Evolutionary conservation across 2,329 filamentous ascomycete genomes (phyloP), one percentile per base, ranked within the genome.

Genomic region (Fusarium armeniacum): DNA sequence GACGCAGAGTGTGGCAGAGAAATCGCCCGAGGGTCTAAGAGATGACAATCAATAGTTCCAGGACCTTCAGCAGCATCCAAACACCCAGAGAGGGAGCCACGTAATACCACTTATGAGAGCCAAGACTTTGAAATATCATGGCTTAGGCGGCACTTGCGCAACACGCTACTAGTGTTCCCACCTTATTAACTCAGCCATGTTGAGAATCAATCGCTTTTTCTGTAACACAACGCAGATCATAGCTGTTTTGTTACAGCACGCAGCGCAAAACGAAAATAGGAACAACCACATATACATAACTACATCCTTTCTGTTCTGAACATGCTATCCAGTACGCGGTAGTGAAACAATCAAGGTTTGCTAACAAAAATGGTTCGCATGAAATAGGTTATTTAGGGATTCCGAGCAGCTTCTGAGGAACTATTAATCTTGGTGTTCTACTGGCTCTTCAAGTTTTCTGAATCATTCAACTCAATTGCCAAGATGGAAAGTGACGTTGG

Each of bases 91-190:
- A 51, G 33, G 38, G 28, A 45, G 36, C 63, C 65, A 44, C 59
- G 59, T 50, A 67, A 54, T 40, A 11, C 49, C 45, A 56, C 36
- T 59, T 52, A 33, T 38, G 24, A 63, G 49, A 38, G 50, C 36
- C 57, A 63, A 57, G 55, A 53, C 36, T 20, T 47, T 41, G 44
- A 28, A 32, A 67, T 35, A 46, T 64, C 53, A 51, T 55, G 67
- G 67, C 67, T 70, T 68, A 71, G 63, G 44, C 40, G 59, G 41
- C 53, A 61, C 52, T 69, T 70, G 67, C 67, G 67, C 67, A 70
- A 70, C 62, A 52, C 67, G 38, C 24, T 35, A 46, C 38, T 67
- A 55, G 52, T 26, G 61, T 57, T 70, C 47, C 67, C 58, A 70
- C 67, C 47, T 55, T 51, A 54, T 66, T 50, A 49, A 65, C 49